Percentiles rank a stretch among this genome's conserved stretches.
phyloP scores from a whole-genome alignment of 176 grass and related monocot species.

The Bromus sterilis region DNA sequence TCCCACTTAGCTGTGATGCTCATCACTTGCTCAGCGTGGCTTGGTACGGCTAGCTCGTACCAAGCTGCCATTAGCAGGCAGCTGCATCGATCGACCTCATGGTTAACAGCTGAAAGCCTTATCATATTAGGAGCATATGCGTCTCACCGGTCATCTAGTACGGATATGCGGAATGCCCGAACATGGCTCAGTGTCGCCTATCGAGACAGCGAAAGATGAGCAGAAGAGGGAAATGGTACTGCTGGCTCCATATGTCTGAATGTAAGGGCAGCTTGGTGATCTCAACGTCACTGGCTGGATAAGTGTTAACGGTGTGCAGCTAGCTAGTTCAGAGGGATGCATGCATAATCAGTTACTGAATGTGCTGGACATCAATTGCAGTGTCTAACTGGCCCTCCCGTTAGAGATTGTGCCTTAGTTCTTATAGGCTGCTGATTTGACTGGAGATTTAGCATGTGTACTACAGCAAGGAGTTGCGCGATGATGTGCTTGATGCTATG shows the following conservation, averaged over 20 bases:
- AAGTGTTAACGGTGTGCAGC: not conserved
- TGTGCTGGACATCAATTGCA: not conserved
- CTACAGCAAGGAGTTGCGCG: not conserved
- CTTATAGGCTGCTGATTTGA: too few relatives aligned
- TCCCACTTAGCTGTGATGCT: constrained; percentile 7
- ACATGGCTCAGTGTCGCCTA: not conserved
- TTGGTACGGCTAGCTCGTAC: not conserved
- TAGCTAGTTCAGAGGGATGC: not conserved
- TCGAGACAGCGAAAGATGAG: not conserved
- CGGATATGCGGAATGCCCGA: not conserved
- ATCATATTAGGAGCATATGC: not conserved
- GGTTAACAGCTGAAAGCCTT: not conserved
- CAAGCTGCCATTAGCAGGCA: constrained; percentile 5
- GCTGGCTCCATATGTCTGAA: constrained; percentile 21
- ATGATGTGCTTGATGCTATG: not conserved
- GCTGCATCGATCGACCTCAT: not conserved
- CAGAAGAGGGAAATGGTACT: not conserved
- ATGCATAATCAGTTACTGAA: not conserved
- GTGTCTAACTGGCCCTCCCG: not conserved
- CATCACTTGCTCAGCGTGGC: not conserved
- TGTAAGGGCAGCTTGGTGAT: constrained; percentile 16
- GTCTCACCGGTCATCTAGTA: not conserved
- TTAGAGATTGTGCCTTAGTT: not conserved
- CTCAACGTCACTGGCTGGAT: constrained; percentile 8
- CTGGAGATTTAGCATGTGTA: not conserved